A percentile compares a stretch with the other conserved stretches of the same genome.
These are phyloP conservation scores for Earliella scabrosa DNA, from an alignment of 1,284 basidiomycete genomes.

Conservation along the genomic window DNA sequence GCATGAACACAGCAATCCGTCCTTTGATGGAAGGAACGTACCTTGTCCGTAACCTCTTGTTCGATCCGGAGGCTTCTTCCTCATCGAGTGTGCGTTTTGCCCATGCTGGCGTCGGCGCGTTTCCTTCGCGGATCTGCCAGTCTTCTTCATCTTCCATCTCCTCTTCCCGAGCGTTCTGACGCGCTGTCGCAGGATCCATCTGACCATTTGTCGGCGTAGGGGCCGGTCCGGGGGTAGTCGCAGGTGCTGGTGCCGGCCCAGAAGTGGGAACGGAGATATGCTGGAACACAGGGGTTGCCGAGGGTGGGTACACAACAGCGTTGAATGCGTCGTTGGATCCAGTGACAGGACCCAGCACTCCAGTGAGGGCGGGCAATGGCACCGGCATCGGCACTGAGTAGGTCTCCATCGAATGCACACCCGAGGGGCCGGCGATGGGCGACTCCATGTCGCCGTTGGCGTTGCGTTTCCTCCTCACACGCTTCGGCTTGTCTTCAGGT, in stretches of 20 bases:
- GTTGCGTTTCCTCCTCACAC: slow-evolving; percentile 49
- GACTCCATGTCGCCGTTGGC: slow-evolving; percentile 15
- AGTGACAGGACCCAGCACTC: slow-evolving; percentile 17
- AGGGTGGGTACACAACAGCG: slow-evolving; percentile 21
- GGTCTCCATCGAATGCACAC: slow-evolving; percentile 22
- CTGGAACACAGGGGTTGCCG: slow-evolving; percentile 21
- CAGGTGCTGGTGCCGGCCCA: too few relatives aligned
- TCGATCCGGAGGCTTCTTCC: slow-evolving; percentile 31
- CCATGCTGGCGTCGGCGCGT: slow-evolving; percentile 69
- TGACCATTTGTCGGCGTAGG: slow-evolving; percentile 15
- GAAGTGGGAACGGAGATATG: slow-evolving; percentile 26
- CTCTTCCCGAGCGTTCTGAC: slow-evolving; percentile 37
- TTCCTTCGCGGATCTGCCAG: slow-evolving; percentile 68
- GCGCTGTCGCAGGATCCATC: slow-evolving; percentile 28
- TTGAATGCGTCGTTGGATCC: slow-evolving; percentile 17
- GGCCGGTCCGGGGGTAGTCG: too few relatives aligned
- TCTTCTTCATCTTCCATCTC: slow-evolving; percentile 64
- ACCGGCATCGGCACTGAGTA: slow-evolving; percentile 27
- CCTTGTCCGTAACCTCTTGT: slow-evolving; percentile 35
- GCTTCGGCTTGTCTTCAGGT: slow-evolving; percentile 66
- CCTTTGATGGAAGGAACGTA: slow-evolving; percentile 20
- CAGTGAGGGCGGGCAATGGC: slow-evolving; percentile 19
- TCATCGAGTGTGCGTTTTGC: slow-evolving; percentile 55
- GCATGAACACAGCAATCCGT: neutral
- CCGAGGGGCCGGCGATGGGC: slow-evolving; percentile 26